Conservation (phyloP, 495 filamentous ascomycete species). For the Hypoxylon cercidicola region DNA sequence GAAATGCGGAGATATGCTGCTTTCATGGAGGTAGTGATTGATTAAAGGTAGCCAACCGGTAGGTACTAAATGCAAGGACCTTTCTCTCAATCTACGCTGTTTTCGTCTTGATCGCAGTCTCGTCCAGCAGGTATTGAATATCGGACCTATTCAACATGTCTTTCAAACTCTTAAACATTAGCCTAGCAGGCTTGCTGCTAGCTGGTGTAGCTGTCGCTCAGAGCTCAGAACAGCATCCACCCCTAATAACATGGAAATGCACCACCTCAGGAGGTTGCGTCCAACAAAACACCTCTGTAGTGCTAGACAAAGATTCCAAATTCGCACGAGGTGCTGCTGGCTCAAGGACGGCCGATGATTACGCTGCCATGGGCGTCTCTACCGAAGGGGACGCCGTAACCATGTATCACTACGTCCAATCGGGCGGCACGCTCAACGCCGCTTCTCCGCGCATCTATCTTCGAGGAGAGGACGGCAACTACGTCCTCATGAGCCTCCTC, state of each 20-base stretch:
- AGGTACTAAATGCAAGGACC: slow-evolving; percentile 22
- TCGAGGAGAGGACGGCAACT: slow-evolving; percentile 57
- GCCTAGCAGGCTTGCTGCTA: slow-evolving; percentile 36
- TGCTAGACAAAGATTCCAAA: slow-evolving; percentile 51
- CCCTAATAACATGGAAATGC: slow-evolving; percentile 55
- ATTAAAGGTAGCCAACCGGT: slow-evolving; percentile 25
- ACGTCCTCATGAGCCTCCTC: slow-evolving; percentile 64
- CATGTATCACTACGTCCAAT: slow-evolving; percentile 42
- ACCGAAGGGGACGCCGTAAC: slow-evolving; percentile 39
- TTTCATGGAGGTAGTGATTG: slow-evolving; percentile 22
- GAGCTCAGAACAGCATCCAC: slow-evolving; percentile 49
- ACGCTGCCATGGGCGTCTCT: slow-evolving; percentile 40
- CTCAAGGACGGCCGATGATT: slow-evolving; percentile 36
- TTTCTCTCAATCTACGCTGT: slow-evolving; percentile 24
- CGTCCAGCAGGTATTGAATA: slow-evolving; percentile 3
- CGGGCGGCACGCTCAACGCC: slow-evolving; percentile 40
- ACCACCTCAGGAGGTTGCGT: slow-evolving; percentile 50
- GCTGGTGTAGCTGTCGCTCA: slow-evolving; percentile 26
- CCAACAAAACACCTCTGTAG: slow-evolving; percentile 52
- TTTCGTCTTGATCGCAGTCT: slow-evolving; percentile 14
- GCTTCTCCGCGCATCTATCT: slow-evolving; percentile 65
- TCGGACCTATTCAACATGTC: slow-evolving; percentile 34
- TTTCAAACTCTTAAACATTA: slow-evolving; percentile 35
- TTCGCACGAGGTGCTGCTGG: slow-evolving; percentile 33
- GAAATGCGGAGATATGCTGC: slow-evolving; percentile 32